Base-by-base conservation (phyloP, 441 rosid genomes). In the Gossypium lobatum region DNA sequence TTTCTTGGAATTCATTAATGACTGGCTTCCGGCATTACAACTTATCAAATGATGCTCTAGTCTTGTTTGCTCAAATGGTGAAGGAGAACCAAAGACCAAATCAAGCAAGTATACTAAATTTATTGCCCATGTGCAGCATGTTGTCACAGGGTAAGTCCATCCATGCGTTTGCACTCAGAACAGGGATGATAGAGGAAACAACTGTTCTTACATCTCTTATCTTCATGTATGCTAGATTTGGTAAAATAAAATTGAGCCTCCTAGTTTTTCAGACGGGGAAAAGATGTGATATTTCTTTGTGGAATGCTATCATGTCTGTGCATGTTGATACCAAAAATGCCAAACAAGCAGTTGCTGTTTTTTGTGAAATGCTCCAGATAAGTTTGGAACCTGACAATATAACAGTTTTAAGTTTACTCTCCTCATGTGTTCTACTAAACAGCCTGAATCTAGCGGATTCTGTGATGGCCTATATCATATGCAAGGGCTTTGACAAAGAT, bases 261-360 rank as follows among this genome's bases (percentile, higher is more conserved):
- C 48, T 53, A 45, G 60, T 84, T 17, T 82, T 83, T 78, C 80
- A 82, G 69, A 78, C 50, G 76, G 81, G 76, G 17, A 64, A 74
- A 23, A 75, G 34, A 55, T 16, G 68, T 52, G 79, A 80, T 53
- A 70, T 81, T 50, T 78, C 85, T 72, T 70, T 82, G 71, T 87
- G 91, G 91, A 87, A 84, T 70, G 79, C 87, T 20, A 68, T 83
- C 70, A 78, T 85, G 79, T 79, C 85, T 14, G 84, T 75, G 69
- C 80, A 45, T 73, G 52, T 77, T 74, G 79, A 78, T 71, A 18
- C 54, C 53, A 76, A 64, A 54, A 64, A 70, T 62, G 62, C 72
- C 0, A 14, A 60, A 73, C 73, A 52, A 73, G 81, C 78, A 64
- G 67, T 82, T 66, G 9, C 18, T 65, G 8, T 52, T 39, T 82